These are phyloP conservation scores for Capillidium heterosporum DNA, from an alignment of 371 early-diverging fungal species.

Conservation along the genomic window DNA sequence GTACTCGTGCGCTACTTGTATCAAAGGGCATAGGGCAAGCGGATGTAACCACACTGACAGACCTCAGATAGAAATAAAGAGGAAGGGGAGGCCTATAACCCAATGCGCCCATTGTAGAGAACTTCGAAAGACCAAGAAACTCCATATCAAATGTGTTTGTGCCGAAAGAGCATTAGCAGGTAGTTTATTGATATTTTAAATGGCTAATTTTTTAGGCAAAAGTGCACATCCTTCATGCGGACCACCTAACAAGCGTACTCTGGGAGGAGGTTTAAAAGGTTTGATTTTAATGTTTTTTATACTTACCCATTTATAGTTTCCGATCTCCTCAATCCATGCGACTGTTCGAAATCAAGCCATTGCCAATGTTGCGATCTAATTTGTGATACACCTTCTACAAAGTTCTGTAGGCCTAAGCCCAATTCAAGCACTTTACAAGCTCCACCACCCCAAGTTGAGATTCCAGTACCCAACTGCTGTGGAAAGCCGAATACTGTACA, in stretches of 20 bases:
- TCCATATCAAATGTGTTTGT: conserved; percentile 58
- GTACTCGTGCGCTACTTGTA: conserved; percentile 24
- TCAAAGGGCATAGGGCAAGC: conserved; percentile 24
- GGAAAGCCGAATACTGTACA: not conserved
- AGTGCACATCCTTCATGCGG: not conserved
- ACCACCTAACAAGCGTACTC: not conserved
- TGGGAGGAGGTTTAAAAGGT: not conserved
- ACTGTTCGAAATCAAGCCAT: conserved; percentile 1
- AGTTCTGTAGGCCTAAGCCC: conserved; percentile 1
- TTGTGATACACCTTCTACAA: not conserved
- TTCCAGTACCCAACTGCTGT: not conserved
- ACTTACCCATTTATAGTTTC: not conserved
- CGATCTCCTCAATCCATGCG: conserved; percentile 4
- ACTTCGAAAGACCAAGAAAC: conserved; percentile 49
- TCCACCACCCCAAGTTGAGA: not conserved
- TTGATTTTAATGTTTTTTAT: not conserved
- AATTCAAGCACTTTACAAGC: no score
- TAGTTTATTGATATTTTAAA: not conserved
- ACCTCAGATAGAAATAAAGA: conserved; percentile 42
- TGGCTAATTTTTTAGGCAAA: not conserved
- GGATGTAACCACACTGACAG: conserved; percentile 29
- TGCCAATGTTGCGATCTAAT: conserved; percentile 3
- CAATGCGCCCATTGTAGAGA: conserved; percentile 61
- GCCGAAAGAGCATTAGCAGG: conserved; percentile 13
- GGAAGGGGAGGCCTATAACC: conserved; percentile 60